phyloP scores from a whole-genome alignment of 108 stramenopile genomes.

The Nannochloropsis gaditana region DNA sequence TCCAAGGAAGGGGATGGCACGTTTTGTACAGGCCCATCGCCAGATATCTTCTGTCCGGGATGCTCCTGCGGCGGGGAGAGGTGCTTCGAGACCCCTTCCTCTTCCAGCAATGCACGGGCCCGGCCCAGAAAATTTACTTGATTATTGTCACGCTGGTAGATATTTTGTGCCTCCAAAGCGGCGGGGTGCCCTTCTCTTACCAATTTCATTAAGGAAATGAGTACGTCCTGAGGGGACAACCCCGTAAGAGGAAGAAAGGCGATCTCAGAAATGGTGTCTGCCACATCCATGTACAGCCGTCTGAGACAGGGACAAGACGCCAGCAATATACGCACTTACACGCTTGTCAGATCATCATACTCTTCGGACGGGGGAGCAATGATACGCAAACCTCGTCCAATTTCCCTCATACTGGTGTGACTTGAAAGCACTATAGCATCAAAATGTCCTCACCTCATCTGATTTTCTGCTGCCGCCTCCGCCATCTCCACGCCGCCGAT shows the following conservation, averaged over 20 bases:
- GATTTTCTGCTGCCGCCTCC: neutral
- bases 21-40: too few relatives aligned
- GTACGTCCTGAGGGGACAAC: neutral
- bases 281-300: too few relatives aligned
- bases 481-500: neutral
- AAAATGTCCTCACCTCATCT: neutral
- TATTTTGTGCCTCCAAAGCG: neutral
- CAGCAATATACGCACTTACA: too few relatives aligned
- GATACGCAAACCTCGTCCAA: too few relatives aligned
- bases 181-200: constrained; percentile 16
- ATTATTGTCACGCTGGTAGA: neutral
- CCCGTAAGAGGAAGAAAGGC: too few relatives aligned
- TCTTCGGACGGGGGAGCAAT: too few relatives aligned
- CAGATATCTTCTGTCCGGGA: neutral
- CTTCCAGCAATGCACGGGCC: neutral
- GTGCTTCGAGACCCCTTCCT: neutral
- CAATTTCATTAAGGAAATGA: neutral
- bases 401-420: too few relatives aligned
- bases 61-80: neutral
- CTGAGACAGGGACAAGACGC: too few relatives aligned
- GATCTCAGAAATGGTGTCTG: too few relatives aligned
- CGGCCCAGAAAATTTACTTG: neutral
- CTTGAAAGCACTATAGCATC: neutral
- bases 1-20: too few relatives aligned
- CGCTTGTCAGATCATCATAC: too few relatives aligned